Evolutionary conservation across 2,329 filamentous ascomycete species (phyloP).

Genomic region (Aspergillus sp.): DNA sequence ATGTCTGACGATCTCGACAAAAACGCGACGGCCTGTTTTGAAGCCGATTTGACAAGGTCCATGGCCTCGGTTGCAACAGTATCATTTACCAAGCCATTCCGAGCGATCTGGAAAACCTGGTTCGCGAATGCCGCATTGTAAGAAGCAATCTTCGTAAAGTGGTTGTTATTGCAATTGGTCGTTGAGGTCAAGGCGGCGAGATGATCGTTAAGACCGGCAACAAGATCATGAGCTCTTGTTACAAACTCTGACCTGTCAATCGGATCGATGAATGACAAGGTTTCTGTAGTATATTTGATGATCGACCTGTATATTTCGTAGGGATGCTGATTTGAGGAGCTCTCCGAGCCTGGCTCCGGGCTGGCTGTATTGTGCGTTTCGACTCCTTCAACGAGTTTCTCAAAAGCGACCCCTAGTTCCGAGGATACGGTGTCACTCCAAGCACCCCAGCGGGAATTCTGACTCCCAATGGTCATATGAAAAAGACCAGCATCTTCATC

Average conservation of each 20-base stretch:
- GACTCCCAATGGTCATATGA: slow-evolving; percentile 30
- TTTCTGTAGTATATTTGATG: slow-evolving; percentile 44
- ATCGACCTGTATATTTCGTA: slow-evolving; percentile 34
- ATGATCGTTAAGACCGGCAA: slow-evolving; percentile 36
- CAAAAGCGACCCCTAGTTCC: slow-evolving; percentile 35
- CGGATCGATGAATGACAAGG: slow-evolving; percentile 48
- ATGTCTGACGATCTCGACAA: slow-evolving; percentile 28
- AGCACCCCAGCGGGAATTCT: slow-evolving; percentile 41
- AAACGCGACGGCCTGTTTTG: slow-evolving; percentile 30
- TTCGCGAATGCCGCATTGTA: slow-evolving; percentile 33
- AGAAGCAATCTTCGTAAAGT: slow-evolving; percentile 18
- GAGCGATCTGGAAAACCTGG: slow-evolving; percentile 32
- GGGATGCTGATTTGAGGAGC: slow-evolving; percentile 8
- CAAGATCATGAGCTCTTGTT: slow-evolving; percentile 25
- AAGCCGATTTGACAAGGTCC: slow-evolving; percentile 26
- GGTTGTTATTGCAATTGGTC: slow-evolving; percentile 10
- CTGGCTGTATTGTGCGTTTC: slow-evolving; percentile 8
- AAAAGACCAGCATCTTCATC: slow-evolving; percentile 36
- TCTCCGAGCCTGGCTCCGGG: slow-evolving; percentile 1
- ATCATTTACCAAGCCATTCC: slow-evolving; percentile 23
- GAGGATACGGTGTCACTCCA: slow-evolving; percentile 53
- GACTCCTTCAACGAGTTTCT: slow-evolving; percentile 21
- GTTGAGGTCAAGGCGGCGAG: slow-evolving; percentile 14
- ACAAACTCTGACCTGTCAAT: slow-evolving; percentile 47
- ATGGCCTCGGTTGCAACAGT: slow-evolving; percentile 18